A percentile compares a stretch with the other conserved stretches of the same genome.
These are phyloP conservation scores for Cystodermella granulosa DNA, from an alignment of 1,284 basidiomycete species.

Conservation along the genomic window DNA sequence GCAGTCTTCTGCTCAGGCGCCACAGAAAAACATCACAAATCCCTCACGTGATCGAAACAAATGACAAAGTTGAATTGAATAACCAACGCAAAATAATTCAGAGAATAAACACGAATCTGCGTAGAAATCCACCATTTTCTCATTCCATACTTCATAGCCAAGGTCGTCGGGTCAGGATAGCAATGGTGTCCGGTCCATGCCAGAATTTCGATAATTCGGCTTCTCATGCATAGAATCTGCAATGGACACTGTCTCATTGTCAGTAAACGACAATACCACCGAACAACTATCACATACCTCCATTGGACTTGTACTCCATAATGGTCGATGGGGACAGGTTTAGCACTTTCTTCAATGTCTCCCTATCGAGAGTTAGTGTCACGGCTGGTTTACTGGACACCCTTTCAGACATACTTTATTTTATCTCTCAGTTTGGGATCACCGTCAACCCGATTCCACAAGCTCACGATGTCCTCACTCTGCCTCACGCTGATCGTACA, in stretches of 20 bases:
- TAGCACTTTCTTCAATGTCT: conserved; percentile 62
- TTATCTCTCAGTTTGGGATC: conserved; percentile 65
- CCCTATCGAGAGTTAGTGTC: too few species aligned
- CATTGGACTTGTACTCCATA: conserved; percentile 84
- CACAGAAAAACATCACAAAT: too few species aligned
- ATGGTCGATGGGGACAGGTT: conserved; percentile 65
- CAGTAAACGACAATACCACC: conserved; percentile 1
- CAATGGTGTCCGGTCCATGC: conserved; percentile 52
- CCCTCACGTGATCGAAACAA: too few species aligned
- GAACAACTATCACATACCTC: conserved; percentile 46
- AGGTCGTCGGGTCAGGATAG: conserved; percentile 5
- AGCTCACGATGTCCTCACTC: conserved; percentile 75
- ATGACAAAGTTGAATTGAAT: too few species aligned
- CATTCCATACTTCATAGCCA: too few species aligned
- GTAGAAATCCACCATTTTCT: too few species aligned
- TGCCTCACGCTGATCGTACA: conserved; percentile 79
- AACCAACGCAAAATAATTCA: too few species aligned
- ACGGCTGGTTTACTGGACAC: too few species aligned
- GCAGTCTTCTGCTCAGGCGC: too few species aligned
- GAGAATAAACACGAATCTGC: too few species aligned
- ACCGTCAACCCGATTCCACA: conserved; percentile 72
- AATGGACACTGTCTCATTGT: not conserved
- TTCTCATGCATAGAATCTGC: conserved; percentile 80
- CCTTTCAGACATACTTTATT: conserved; percentile 53
- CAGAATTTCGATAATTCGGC: conserved; percentile 69